Evolutionary conservation across 306 rosid genomes (phyloP).

Genomic region (Pyrus communis): DNA sequence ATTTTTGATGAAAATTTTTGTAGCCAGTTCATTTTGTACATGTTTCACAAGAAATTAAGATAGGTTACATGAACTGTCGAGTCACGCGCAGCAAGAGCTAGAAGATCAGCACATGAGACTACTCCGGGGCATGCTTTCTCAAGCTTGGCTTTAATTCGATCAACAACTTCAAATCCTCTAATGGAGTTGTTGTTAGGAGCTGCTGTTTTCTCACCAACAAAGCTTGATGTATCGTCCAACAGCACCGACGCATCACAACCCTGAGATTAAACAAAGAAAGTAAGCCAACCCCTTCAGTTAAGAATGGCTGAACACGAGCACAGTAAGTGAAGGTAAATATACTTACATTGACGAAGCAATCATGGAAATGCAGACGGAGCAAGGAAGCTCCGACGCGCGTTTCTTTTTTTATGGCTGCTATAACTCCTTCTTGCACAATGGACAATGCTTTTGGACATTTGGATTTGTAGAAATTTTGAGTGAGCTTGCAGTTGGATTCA

Average conservation of each 20-base stretch:
- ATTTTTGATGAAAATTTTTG: background rate
- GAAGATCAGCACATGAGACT: conserved; percentile 67
- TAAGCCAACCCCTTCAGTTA: background rate
- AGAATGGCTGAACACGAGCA: background rate
- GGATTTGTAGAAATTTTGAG: conserved; percentile 21
- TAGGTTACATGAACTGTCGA: conserved; percentile 32
- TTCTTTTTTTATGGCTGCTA: conserved; percentile 29
- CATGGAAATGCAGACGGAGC: conserved; percentile 60
- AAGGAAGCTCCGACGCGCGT: conserved; percentile 50
- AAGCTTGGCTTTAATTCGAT: conserved; percentile 38
- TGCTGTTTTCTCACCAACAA: conserved; percentile 57
- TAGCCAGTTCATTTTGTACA: background rate
- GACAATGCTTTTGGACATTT: conserved; percentile 36
- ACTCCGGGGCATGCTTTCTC: conserved; percentile 51
- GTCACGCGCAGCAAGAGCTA: conserved; percentile 50
- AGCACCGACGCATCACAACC: conserved; percentile 60
- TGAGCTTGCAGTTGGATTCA: conserved; percentile 18
- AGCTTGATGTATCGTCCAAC: conserved; percentile 43
- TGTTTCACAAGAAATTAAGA: background rate
- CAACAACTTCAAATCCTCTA: conserved; percentile 47
- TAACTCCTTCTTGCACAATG: conserved; percentile 30
- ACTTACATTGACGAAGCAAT: conserved; percentile 61
- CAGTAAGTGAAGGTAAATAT: background rate
- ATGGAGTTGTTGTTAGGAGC: conserved; percentile 43
- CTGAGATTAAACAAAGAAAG: conserved; percentile 8